Evolutionary conservation across 208 protist genomes (phyloP).

Genomic region (Sergeia podlipaevii): DNA sequence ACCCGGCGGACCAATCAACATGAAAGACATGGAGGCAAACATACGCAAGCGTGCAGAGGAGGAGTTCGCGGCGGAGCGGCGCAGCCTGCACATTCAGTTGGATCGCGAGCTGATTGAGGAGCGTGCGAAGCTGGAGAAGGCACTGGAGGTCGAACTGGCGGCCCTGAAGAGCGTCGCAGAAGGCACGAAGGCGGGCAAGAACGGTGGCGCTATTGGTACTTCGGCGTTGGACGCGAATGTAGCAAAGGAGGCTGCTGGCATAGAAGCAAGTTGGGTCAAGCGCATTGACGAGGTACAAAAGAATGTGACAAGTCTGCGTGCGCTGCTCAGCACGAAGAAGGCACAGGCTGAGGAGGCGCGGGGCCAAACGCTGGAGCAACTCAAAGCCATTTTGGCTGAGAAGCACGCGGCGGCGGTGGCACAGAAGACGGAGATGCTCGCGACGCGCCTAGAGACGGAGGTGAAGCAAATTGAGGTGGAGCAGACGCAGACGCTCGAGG

Average conservation of each 20-base stretch:
- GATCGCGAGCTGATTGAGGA: slow-evolving; percentile 26
- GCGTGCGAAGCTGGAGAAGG: slow-evolving; percentile 7
- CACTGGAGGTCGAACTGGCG: slow-evolving; percentile 13
- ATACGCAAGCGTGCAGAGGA: slow-evolving; percentile 52
- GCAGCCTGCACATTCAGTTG: slow-evolving; percentile 26
- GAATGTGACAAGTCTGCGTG: neutral
- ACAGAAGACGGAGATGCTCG: slow-evolving; percentile 15
- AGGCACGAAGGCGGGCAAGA: slow-evolving; percentile 14
- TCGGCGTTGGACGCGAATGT: slow-evolving; percentile 13
- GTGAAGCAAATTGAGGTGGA: slow-evolving; percentile 16
- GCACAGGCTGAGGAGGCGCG: slow-evolving; percentile 13
- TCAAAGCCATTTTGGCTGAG: slow-evolving; percentile 11
- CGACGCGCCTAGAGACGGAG: slow-evolving; percentile 6
- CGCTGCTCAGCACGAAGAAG: slow-evolving; percentile 13
- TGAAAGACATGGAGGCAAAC: slow-evolving; percentile 51
- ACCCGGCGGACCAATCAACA: slow-evolving; percentile 5
- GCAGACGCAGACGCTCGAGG: slow-evolving; percentile 7
- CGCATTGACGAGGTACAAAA: slow-evolving; percentile 15
- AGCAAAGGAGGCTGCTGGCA: slow-evolving; percentile 24
- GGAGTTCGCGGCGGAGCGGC: slow-evolving; percentile 37
- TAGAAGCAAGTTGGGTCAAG: slow-evolving; percentile 23
- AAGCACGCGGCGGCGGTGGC: slow-evolving; percentile 17
- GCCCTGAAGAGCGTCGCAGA: slow-evolving; percentile 22
- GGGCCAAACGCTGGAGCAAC: slow-evolving; percentile 17
- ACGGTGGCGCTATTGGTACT: too few species aligned